Evolutionary conservation across 768 basidiomycete species (phyloP).

Genomic region (Daedalea quercina): DNA sequence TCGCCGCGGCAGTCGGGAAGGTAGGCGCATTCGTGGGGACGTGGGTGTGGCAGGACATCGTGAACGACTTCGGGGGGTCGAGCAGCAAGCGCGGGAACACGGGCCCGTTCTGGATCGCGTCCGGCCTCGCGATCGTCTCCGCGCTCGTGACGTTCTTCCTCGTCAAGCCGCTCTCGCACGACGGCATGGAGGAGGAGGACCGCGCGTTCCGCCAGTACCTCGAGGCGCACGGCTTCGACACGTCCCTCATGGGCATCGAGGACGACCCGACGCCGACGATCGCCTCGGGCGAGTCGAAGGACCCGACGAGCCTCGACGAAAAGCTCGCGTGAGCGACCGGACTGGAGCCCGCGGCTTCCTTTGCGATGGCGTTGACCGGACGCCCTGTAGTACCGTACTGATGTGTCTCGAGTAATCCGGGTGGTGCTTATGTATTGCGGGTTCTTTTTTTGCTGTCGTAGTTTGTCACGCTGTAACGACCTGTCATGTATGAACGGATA

Average conservation of each 20-base stretch:
- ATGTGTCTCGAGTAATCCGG: too few relatives aligned
- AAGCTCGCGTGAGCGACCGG: not conserved
- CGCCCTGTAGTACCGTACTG: too few relatives aligned
- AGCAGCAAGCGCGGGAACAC: slow-evolving; percentile 55
- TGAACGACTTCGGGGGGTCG: slow-evolving; percentile 54
- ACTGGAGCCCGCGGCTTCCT: too few relatives aligned
- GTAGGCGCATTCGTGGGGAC: slow-evolving; percentile 80
- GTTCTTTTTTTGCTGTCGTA: too few relatives aligned
- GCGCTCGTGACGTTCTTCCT: slow-evolving; percentile 68
- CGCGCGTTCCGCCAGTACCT: slow-evolving; percentile 79
- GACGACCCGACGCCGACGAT: slow-evolving; percentile 20
- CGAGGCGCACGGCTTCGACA: slow-evolving; percentile 73
- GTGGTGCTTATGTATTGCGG: too few relatives aligned
- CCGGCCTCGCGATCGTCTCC: slow-evolving; percentile 69
- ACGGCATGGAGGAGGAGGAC: slow-evolving; percentile 80
- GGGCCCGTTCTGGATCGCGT: slow-evolving; percentile 82
- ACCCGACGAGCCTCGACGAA: not conserved
- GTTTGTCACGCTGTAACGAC: not conserved
- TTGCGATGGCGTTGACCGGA: too few relatives aligned
- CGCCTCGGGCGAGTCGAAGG: slow-evolving; percentile 8
- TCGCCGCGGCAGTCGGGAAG: slow-evolving; percentile 83
- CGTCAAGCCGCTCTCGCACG: slow-evolving; percentile 65
- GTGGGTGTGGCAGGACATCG: slow-evolving; percentile 43
- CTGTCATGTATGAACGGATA: not conserved
- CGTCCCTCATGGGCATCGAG: slow-evolving; percentile 58